Evolutionary conservation across 768 basidiomycete species (phyloP).

Genomic region (Fomitopsis serialis): DNA sequence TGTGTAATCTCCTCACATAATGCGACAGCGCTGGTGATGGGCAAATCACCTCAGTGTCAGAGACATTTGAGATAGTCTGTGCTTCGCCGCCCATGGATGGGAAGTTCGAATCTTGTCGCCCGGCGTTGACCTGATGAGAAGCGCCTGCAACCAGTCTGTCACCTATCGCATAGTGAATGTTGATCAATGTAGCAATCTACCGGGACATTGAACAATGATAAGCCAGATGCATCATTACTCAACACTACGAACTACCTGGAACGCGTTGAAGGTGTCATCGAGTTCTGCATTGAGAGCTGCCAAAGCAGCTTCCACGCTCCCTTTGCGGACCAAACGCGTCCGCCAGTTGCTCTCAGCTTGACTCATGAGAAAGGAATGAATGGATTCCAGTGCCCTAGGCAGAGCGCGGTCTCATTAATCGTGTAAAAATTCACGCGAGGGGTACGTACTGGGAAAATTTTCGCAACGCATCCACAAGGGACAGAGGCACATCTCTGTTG

Average conservation of each 20-base stretch:
- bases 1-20: too few relatives aligned
- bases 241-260: constrained; percentile 30
- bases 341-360: constrained; percentile 38
- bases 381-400: constrained; percentile 32
- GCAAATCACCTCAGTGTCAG: not conserved
- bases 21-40: too few relatives aligned
- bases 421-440: not conserved
- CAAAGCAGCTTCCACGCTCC: constrained; percentile 34
- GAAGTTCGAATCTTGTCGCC: not conserved
- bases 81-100: not conserved
- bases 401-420: not conserved
- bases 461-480: constrained; percentile 34
- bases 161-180: constrained; percentile 39
- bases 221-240: not conserved
- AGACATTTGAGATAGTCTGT: not conserved
- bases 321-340: constrained; percentile 34
- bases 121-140: not conserved
- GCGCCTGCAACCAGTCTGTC: not conserved
- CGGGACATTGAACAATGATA: not conserved
- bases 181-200: constrained; percentile 42
- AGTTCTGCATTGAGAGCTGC: constrained; percentile 28
- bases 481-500: constrained; percentile 35
- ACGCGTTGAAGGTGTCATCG: constrained; percentile 41
- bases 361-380: constrained; percentile 34
- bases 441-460: constrained; percentile 34